Evolutionary conservation across 331 rosid species (phyloP).

Genomic region (Pyrus hybrid): DNA sequence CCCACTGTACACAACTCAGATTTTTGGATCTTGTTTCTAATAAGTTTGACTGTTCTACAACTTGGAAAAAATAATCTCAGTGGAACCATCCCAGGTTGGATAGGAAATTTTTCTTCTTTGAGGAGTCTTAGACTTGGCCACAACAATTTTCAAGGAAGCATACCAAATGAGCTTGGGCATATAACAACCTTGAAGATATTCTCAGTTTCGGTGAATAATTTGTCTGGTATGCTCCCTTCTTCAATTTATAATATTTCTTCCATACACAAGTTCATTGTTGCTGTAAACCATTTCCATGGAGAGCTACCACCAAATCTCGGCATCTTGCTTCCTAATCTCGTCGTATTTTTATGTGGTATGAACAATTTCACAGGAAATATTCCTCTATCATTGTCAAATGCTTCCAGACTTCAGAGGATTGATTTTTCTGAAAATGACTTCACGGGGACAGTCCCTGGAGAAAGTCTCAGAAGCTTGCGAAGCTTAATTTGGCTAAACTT

Average conservation of each 20-base stretch:
- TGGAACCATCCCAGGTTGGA: no score
- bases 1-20: no score
- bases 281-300: constrained; percentile 24
- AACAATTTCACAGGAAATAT: constrained; percentile 31
- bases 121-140: no score
- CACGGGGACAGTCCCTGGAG: constrained; percentile 20
- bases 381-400: constrained; percentile 36
- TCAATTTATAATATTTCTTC: constrained; percentile 16
- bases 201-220: rapidly evolving
- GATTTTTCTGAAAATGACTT: constrained; percentile 26
- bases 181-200: no score
- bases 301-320: constrained; percentile 32
- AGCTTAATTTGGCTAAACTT: neutral
- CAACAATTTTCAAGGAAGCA: no score
- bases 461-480: constrained; percentile 27
- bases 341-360: constrained; percentile 18
- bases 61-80: no score
- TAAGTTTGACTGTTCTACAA: no score
- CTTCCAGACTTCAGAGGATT: constrained; percentile 22
- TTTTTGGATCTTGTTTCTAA: no score
- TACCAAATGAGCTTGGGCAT: no score
- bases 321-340: constrained; percentile 29
- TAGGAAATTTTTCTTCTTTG: no score
- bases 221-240: no score
- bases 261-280: constrained; percentile 8